A percentile compares a stretch with the other conserved stretches of the same genome.
phyloP scores from a whole-genome alignment of 2,329 filamentous ascomycete species.

The Dichotomopilus funicola region DNA sequence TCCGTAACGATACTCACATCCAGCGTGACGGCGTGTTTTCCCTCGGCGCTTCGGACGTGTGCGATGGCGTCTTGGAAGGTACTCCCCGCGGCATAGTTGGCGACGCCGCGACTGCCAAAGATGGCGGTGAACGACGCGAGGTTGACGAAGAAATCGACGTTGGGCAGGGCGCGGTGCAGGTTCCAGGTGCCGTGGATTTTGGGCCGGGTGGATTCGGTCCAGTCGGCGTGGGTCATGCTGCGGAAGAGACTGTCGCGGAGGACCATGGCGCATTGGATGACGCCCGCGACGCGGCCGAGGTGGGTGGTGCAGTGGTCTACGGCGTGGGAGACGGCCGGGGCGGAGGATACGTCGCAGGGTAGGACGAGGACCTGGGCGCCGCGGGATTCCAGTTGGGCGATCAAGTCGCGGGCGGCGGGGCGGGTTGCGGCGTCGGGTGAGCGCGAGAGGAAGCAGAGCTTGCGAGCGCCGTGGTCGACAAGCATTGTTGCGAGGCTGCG shows the following conservation, averaged over 20 bases:
- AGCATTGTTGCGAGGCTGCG: constrained; percentile 30
- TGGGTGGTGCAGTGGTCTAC: not conserved
- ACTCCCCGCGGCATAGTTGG: constrained; percentile 32
- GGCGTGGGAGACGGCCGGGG: not conserved
- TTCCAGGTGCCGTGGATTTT: constrained; percentile 5
- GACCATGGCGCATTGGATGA: not conserved
- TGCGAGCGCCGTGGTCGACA: constrained; percentile 33
- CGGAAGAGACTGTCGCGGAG: not conserved
- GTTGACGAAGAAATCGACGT: constrained; percentile 4
- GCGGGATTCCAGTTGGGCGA: not conserved
- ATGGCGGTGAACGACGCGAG: constrained; percentile 25
- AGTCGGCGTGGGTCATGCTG: not conserved
- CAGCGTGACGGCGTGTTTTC: not conserved
- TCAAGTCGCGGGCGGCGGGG: constrained; percentile 31
- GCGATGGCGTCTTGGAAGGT: constrained; percentile 29
- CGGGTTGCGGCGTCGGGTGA: not conserved
- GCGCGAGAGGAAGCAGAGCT: constrained; percentile 21
- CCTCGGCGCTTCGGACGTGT: constrained; percentile 16
- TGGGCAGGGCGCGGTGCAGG: not conserved
- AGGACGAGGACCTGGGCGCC: not conserved
- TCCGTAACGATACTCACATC: not conserved
- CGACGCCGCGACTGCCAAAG: constrained; percentile 28
- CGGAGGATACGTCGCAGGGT: not conserved
- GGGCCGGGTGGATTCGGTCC: not conserved
- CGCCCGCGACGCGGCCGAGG: not conserved